These are phyloP conservation scores for Pythium dissimile DNA, from an alignment of 352 stramenopile species.

Conservation along the genomic window DNA sequence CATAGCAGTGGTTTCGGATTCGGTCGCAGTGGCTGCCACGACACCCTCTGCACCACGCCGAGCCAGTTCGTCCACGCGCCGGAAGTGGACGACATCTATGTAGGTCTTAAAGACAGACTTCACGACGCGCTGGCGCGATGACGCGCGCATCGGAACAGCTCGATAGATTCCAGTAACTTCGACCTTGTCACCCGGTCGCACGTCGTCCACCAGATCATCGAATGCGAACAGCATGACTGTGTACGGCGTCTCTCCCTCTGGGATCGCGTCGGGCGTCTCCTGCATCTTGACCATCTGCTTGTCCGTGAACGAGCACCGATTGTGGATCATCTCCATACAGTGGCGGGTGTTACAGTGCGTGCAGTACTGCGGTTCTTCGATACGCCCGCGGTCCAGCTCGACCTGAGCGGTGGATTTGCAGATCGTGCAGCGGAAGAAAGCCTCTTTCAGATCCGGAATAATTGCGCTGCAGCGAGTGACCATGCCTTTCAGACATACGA, in stretches of 20 bases:
- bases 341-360: conserved; percentile 84
- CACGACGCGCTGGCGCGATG: conserved; percentile 92
- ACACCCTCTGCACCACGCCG: conserved; percentile 27
- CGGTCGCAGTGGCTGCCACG: conserved; percentile 18
- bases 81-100: conserved; percentile 98
- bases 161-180: conserved; percentile 97
- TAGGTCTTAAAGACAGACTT: conserved; percentile 99
- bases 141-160: conserved; percentile 92
- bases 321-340: conserved; percentile 97
- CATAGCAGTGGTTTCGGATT: conserved; percentile 9
- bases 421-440: conserved; percentile 95
- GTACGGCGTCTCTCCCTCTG: conserved; percentile 98
- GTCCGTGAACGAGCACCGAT: conserved; percentile 97
- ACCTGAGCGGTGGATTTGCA: conserved; percentile 91
- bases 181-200: conserved; percentile 95
- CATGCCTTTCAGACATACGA: conserved; percentile 98
- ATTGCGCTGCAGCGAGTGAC: conserved; percentile 95
- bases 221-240: conserved; percentile 97
- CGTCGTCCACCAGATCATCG: conserved; percentile 97
- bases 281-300: conserved; percentile 99
- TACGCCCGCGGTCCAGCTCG: conserved; percentile 93
- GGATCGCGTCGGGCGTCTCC: conserved; percentile 97
- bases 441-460: conserved; percentile 98
- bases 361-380: conserved; percentile 94
- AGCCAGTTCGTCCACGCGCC: conserved; percentile 81